Conservation (phyloP, 2,329 filamentous ascomycete genomes). For the Thielaviopsis cerberus region DNA sequence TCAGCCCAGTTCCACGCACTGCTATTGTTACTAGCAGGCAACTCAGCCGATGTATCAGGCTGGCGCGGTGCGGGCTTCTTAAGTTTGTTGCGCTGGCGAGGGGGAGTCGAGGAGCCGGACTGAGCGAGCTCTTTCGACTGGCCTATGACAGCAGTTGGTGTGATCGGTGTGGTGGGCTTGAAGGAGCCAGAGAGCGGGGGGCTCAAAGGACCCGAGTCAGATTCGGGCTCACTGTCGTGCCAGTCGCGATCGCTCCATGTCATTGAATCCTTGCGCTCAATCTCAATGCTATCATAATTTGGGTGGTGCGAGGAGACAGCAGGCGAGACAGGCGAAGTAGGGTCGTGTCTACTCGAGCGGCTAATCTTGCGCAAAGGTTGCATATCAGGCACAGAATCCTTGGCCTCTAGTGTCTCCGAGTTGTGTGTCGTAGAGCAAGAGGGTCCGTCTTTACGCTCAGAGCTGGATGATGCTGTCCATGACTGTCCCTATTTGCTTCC, state of each 20-base stretch:
- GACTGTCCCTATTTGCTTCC: background rate
- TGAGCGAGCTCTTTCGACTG: background rate
- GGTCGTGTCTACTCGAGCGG: constrained; percentile 1
- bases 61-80: background rate
- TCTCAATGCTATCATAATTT: background rate
- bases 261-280: constrained; percentile 30
- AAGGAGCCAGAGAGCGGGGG: constrained; percentile 3
- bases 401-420: background rate
- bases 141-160: background rate
- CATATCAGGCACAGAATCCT: constrained; percentile 15
- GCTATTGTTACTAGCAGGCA: constrained; percentile 3
- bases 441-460: background rate
- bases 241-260: constrained; percentile 51
- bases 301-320: background rate
- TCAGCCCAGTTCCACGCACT: constrained; percentile 33
- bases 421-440: background rate
- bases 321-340: background rate
- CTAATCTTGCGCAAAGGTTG: constrained; percentile 12
- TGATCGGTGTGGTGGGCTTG: background rate
- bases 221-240: constrained; percentile 33
- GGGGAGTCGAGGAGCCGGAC: background rate
- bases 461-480: constrained; percentile 12
- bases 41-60: background rate
- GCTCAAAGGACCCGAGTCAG: constrained; percentile 18
- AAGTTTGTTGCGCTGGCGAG: background rate